A percentile compares a stretch with the other conserved stretches of the same genome.
These are phyloP conservation scores for Borovskyia barvae DNA, from an alignment of 208 protist genomes.

Conservation along the genomic window DNA sequence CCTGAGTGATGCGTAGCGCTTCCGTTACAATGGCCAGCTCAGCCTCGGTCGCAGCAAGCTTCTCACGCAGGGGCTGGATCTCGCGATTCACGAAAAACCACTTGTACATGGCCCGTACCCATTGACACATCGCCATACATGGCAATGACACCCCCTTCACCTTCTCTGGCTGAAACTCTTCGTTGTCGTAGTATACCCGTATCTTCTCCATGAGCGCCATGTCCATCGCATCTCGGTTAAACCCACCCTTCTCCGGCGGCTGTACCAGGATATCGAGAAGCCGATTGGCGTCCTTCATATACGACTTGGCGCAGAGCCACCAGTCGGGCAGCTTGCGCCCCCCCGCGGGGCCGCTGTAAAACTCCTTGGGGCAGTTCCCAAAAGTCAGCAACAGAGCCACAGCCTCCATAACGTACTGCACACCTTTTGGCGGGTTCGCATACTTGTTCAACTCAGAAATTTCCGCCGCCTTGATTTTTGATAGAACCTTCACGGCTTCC, in stretches of 20 bases:
- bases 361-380: constrained; percentile 93
- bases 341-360: constrained; percentile 90
- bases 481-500: constrained; percentile 91
- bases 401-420: constrained; percentile 97
- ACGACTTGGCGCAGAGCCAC: constrained; percentile 93
- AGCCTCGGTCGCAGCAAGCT: constrained; percentile 80
- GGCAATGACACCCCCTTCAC: constrained; percentile 94
- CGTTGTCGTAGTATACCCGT: constrained; percentile 91
- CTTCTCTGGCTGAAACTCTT: constrained; percentile 91
- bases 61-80: constrained; percentile 92
- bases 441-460: constrained; percentile 97
- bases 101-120: constrained; percentile 97
- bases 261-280: constrained; percentile 92
- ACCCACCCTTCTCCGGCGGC: constrained; percentile 77
- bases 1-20: constrained; percentile 89
- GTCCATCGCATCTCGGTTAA: constrained; percentile 94
- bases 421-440: constrained; percentile 94
- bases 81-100: constrained; percentile 96
- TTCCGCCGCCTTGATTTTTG: constrained; percentile 94
- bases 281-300: constrained; percentile 91
- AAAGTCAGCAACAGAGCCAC: constrained; percentile 95
- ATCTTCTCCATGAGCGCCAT: constrained; percentile 94
- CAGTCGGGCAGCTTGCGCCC: constrained; percentile 96
- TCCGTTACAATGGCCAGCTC: constrained; percentile 89
- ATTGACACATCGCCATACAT: constrained; percentile 97